phyloP scores from a whole-genome alignment of 768 basidiomycete genomes.

The Trichaptum fuscoviolaceum region DNA sequence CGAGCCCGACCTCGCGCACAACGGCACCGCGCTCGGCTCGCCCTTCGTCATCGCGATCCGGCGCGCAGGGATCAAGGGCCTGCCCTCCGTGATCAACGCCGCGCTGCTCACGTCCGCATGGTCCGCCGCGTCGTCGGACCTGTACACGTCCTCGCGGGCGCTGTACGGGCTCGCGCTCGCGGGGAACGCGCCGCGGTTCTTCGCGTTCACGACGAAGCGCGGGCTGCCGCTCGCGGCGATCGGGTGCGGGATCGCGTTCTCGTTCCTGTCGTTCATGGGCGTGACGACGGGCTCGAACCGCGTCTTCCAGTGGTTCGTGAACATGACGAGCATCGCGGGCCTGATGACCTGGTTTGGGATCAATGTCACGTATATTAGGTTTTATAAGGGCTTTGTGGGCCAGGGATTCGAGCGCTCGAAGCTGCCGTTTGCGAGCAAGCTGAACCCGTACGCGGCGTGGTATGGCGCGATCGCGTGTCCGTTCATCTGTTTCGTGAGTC shows the following conservation, averaged over 20 bases:
- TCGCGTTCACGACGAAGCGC: slow-evolving; percentile 39
- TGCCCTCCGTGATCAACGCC: slow-evolving; percentile 42
- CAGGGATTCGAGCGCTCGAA: slow-evolving; percentile 44
- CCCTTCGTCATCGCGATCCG: slow-evolving; percentile 56
- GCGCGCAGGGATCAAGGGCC: slow-evolving; percentile 52
- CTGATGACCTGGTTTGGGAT: slow-evolving; percentile 42
- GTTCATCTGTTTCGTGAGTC: slow-evolving; percentile 17
- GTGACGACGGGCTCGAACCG: slow-evolving; percentile 27
- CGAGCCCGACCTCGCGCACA: slow-evolving; percentile 34
- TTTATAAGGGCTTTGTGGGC: slow-evolving; percentile 38
- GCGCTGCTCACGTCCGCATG: slow-evolving; percentile 39
- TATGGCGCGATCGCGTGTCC: slow-evolving; percentile 9
- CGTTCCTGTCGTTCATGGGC: slow-evolving; percentile 37
- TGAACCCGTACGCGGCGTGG: slow-evolving; percentile 41
- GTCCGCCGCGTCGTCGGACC: slow-evolving; percentile 36
- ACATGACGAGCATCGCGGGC: slow-evolving; percentile 33
- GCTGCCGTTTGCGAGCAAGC: slow-evolving; percentile 38
- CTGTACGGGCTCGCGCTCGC: slow-evolving; percentile 25
- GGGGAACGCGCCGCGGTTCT: slow-evolving; percentile 25
- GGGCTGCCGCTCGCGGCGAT: slow-evolving; percentile 39
- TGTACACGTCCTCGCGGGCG: slow-evolving; percentile 34
- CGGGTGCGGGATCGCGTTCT: slow-evolving; percentile 24
- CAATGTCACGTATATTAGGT: slow-evolving; percentile 40
- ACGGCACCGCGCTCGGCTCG: slow-evolving; percentile 37
- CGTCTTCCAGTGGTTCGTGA: slow-evolving; percentile 39